Percentiles rank a stretch among this genome's conserved stretches.
These are phyloP conservation scores for Nasturtium officinale DNA, from an alignment of 345 rosid genomes.

Conservation along the genomic window DNA sequence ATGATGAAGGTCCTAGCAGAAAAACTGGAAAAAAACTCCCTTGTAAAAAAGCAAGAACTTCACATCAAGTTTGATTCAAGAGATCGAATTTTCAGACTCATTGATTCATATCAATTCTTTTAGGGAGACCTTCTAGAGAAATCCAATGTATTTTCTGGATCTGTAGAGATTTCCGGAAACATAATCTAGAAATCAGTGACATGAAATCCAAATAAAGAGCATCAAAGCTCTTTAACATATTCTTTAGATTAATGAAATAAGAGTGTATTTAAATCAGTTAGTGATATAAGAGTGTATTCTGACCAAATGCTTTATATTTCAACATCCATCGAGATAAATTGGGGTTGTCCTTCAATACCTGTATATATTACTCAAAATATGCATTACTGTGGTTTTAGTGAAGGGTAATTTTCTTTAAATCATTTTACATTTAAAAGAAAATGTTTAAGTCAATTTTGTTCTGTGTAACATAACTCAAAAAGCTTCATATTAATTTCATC, in stretches of 20 bases:
- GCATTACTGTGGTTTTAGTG: too few species aligned
- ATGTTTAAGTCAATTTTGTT: too few species aligned
- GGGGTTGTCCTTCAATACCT: slow-evolving; percentile 77
- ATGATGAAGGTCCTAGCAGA: slow-evolving; percentile 74
- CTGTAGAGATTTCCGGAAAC: slow-evolving; percentile 66
- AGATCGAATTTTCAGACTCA: not conserved
- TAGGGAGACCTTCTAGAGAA: slow-evolving; percentile 83
- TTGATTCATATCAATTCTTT: slow-evolving; percentile 44
- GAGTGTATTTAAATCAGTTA: too few species aligned
- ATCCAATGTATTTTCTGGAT: slow-evolving; percentile 94
- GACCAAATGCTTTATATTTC: slow-evolving; percentile 85
- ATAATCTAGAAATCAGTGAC: slow-evolving; percentile 11
- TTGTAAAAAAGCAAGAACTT: slow-evolving; percentile 45
- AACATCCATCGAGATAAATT: slow-evolving; percentile 80
- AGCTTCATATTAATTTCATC: too few species aligned
- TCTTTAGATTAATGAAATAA: too few species aligned
- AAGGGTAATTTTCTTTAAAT: too few species aligned
- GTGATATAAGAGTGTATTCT: slow-evolving; percentile 63
- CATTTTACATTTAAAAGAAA: too few species aligned
- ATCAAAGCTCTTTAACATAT: not conserved
- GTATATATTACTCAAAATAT: too few species aligned
- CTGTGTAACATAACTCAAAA: too few species aligned
- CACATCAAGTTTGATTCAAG: slow-evolving; percentile 18
- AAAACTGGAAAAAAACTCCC: slow-evolving; percentile 87
- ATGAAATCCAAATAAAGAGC: not conserved